Conservation (phyloP, 2,329 filamentous ascomycete species). For the Phialophora verrucosa region DNA sequence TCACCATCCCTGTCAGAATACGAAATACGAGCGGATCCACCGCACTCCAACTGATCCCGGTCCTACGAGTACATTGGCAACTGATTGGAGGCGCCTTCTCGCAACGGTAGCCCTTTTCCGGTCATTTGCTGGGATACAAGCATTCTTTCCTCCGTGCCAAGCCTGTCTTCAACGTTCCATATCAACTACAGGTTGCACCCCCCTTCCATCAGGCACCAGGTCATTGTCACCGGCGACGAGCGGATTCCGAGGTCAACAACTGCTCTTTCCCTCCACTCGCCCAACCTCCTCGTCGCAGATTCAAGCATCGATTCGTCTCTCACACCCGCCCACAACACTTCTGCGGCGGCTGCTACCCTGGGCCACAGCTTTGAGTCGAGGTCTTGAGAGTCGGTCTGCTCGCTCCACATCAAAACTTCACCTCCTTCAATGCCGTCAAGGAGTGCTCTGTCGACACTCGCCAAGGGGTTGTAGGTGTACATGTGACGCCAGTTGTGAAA, state of each 20-base stretch:
- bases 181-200: constrained; percentile 29
- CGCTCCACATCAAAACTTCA: constrained; percentile 81
- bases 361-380: constrained; percentile 67
- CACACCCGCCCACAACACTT: constrained; percentile 63
- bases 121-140: background rate
- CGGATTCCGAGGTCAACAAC: constrained; percentile 71
- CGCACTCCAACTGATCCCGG: too few relatives aligned
- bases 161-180: background rate
- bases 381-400: constrained; percentile 76
- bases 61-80: too few relatives aligned
- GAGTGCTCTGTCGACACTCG: constrained; percentile 64
- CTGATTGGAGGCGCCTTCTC: background rate
- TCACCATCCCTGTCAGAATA: background rate
- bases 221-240: constrained; percentile 72
- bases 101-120: background rate
- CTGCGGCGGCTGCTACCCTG: constrained; percentile 61
- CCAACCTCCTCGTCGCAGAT: constrained; percentile 69
- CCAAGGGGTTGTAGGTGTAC: constrained; percentile 78
- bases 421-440: constrained; percentile 77
- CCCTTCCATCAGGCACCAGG: constrained; percentile 68
- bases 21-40: background rate
- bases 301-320: constrained; percentile 53
- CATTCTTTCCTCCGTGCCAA: background rate
- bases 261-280: constrained; percentile 73
- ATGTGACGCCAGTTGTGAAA: constrained; percentile 80